Percentiles rank a stretch among this genome's conserved stretches.
Conservation (phyloP, 2,329 filamentous ascomycete genomes). For the Colletotrichum kahawae region DNA sequence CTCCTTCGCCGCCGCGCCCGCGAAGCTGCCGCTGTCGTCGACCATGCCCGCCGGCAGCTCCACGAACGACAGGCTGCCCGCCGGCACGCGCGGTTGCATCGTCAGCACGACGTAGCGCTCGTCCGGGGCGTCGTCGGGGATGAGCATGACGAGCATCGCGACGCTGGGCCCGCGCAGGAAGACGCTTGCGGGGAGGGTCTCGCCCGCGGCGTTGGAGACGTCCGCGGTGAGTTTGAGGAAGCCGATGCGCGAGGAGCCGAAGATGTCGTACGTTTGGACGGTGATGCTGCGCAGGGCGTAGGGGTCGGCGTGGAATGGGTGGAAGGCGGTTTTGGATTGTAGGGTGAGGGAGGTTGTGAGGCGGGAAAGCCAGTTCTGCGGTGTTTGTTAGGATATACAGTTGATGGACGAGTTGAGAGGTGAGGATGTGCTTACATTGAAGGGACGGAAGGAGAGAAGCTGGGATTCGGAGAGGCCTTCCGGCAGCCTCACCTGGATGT, state of each 20-base stretch:
- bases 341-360: conserved; percentile 51
- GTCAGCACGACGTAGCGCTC: conserved; percentile 65
- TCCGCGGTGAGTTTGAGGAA: conserved; percentile 61
- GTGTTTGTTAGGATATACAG: background rate
- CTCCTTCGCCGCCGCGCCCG: conserved; percentile 63
- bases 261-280: conserved; percentile 60
- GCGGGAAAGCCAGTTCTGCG: conserved; percentile 54
- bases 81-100: conserved; percentile 62
- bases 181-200: conserved; percentile 56
- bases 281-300: conserved; percentile 56
- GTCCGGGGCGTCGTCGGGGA: conserved; percentile 54
- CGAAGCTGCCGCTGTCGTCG: conserved; percentile 57
- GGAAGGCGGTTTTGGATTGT: conserved; percentile 42
- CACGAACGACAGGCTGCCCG: conserved; percentile 57
- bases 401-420: rapidly evolving
- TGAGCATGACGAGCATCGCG: conserved; percentile 62
- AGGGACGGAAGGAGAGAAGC: conserved; percentile 53
- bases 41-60: conserved; percentile 67
- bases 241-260: conserved; percentile 51
- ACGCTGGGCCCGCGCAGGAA: conserved; percentile 67
- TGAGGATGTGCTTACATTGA: conserved; percentile 42
- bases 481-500: conserved; percentile 48
- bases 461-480: conserved; percentile 48
- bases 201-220: conserved; percentile 52
- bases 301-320: conserved; percentile 59